A percentile compares a stretch with the other conserved stretches of the same genome.
phyloP scores from a whole-genome alignment of 768 basidiomycete species.

The Hericium coralloides region DNA sequence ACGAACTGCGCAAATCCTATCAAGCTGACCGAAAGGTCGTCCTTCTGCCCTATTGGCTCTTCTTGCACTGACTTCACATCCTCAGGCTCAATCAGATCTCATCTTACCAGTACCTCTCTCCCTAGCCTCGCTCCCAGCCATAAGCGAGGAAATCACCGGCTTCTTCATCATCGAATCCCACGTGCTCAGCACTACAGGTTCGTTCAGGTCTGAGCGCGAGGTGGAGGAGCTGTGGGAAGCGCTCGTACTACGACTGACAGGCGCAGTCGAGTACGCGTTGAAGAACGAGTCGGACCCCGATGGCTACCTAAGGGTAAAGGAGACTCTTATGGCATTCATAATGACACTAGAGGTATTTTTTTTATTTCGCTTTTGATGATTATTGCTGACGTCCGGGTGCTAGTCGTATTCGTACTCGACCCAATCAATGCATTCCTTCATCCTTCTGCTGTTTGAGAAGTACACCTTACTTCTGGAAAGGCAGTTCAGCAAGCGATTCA shows the following conservation, averaged over 20 bases:
- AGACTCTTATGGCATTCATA: constrained; percentile 74
- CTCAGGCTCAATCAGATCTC: constrained; percentile 90
- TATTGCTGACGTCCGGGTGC: not conserved
- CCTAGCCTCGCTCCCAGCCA: constrained; percentile 53
- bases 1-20: constrained; percentile 84
- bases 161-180: constrained; percentile 97
- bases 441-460: constrained; percentile 84
- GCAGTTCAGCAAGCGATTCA: constrained; percentile 76
- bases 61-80: not conserved
- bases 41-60: not conserved
- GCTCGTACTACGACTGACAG: constrained; percentile 64
- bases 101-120: constrained; percentile 76
- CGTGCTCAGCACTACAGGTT: constrained; percentile 80
- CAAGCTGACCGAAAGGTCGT: constrained; percentile 92
- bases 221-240: constrained; percentile 95
- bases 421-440: constrained; percentile 69
- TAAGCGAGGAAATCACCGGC: constrained; percentile 91
- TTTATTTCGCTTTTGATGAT: not conserved
- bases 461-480: constrained; percentile 76
- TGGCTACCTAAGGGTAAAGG: constrained; percentile 74
- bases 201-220: constrained; percentile 84
- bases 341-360: constrained; percentile 80
- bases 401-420: constrained; percentile 82
- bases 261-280: constrained; percentile 66
- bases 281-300: constrained; percentile 72